A percentile compares a stretch with the other conserved stretches of the same genome.
phyloP scores from a whole-genome alignment of 2,329 filamentous ascomycete genomes.

The Dothideomycetes sp. region DNA sequence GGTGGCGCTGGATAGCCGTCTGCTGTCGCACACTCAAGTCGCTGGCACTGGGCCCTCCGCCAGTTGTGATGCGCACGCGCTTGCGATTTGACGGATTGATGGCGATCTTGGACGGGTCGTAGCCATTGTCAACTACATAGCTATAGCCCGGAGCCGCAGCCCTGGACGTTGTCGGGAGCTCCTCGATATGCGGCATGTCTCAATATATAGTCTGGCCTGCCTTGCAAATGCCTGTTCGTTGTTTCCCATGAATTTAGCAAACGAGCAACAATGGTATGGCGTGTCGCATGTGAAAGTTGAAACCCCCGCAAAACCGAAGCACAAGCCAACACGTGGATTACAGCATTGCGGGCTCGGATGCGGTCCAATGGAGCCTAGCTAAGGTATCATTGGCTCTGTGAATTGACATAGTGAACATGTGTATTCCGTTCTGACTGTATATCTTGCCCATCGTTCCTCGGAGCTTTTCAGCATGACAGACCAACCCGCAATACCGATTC shows the following conservation, averaged over 20 bases:
- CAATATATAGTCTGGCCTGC: background rate
- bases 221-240: background rate
- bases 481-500: background rate
- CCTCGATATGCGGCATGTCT: slow-evolving; percentile 58
- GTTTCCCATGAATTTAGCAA: too few relatives aligned
- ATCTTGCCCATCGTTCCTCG: too few relatives aligned
- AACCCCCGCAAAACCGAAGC: too few relatives aligned
- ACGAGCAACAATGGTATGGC: too few relatives aligned
- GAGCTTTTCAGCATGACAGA: too few relatives aligned
- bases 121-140: slow-evolving; percentile 68
- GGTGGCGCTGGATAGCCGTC: slow-evolving; percentile 67
- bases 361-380: too few relatives aligned
- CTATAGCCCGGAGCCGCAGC: slow-evolving; percentile 80
- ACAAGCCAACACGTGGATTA: too few relatives aligned
- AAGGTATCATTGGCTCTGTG: too few relatives aligned
- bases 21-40: slow-evolving; percentile 67
- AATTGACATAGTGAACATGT: too few relatives aligned
- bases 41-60: slow-evolving; percentile 20
- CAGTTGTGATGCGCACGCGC: slow-evolving; percentile 49
- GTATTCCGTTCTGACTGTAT: too few relatives aligned
- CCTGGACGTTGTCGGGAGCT: slow-evolving; percentile 55
- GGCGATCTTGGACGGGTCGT: slow-evolving; percentile 43
- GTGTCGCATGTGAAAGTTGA: too few relatives aligned
- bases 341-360: too few relatives aligned
- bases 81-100: slow-evolving; percentile 51